Evolutionary conservation across 2,329 filamentous ascomycete species (phyloP), one percentile per base, ranked within the genome.

Genomic region (Bimuria novae-zelandiae): DNA sequence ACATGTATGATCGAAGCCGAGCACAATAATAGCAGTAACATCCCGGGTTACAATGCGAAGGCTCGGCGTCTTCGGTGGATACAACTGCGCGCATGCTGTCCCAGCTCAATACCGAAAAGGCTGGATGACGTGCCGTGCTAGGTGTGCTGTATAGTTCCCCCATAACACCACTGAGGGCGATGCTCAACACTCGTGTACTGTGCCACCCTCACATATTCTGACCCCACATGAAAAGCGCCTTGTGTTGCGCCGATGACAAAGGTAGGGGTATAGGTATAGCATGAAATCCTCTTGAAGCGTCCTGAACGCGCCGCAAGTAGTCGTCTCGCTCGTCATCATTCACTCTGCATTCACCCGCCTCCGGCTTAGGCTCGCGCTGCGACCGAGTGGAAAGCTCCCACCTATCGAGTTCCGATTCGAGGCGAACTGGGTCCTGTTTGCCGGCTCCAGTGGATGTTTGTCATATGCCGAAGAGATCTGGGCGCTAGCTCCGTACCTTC

Each of bases 331-430:
- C 40, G 50, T 17, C 25, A 27, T 6, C 35, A 57, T 60, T 72
- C 67, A 73, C 61, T 73, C 67, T 55, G 64, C 71, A 33, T 61
- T 68, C 39, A 69, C 69, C 36, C 69, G 60, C 21, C 69, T 61
- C 39, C 68, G 57, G 35, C 59, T 64, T 32, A 74, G 36, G 44
- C 64, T 72, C 25, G 63, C 63, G 29, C 52, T 69, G n/a, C 69
- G 64, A 7, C 56, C 60, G 3, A 73, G 56, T 12, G 66, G 63
- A 7, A 59, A 46, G 11, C 63, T 60, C 10, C 65, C 64, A 16
- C 64, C 65, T 7, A 69, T 62, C 10, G 68, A 70, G 32, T 67
- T 65, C 46, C 68, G 56, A 37, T 68, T 69, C 12, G 61, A 54
- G 46, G 56, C 66, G 23, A 57, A 61, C 42, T 69, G 68, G 8